These are phyloP conservation scores for Metschnikowia picachoensis DNA, from an alignment of 805 yeast species.

Conservation along the genomic window DNA sequence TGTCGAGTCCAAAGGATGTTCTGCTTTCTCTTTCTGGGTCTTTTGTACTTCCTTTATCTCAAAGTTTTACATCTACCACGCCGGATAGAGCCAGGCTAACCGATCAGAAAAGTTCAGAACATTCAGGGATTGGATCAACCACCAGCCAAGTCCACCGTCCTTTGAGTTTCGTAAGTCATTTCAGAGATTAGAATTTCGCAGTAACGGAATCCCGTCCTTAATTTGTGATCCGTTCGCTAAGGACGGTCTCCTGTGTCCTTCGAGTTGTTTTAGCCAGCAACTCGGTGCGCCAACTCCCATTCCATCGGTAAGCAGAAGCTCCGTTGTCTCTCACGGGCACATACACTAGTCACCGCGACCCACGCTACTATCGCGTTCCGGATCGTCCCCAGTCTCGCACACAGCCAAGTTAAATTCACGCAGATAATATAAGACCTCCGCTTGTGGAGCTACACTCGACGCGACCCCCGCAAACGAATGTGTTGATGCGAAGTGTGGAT, in stretches of 20 bases:
- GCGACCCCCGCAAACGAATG: neutral
- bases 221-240: constrained; percentile 42
- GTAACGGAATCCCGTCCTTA: constrained; percentile 46
- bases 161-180: constrained; percentile 35
- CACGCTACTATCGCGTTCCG: neutral
- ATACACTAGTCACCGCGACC: neutral
- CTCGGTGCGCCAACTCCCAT: too few relatives aligned
- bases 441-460: constrained; percentile 29
- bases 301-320: too few relatives aligned
- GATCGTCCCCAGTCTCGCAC: neutral
- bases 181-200: constrained; percentile 18
- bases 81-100: too few relatives aligned
- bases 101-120: too few relatives aligned
- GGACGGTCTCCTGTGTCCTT: neutral
- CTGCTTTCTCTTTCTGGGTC: too few relatives aligned
- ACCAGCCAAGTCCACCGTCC: neutral
- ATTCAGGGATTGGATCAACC: neutral
- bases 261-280: neutral
- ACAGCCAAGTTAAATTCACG: neutral
- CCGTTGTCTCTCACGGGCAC: too few relatives aligned
- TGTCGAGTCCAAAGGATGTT: too few relatives aligned
- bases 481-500: constrained; percentile 11
- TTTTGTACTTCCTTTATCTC: too few relatives aligned
- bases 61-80: too few relatives aligned
- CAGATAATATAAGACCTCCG: constrained; percentile 34